phyloP scores from a whole-genome alignment of 2,329 filamentous ascomycete species.

The Myotisia sp. region DNA sequence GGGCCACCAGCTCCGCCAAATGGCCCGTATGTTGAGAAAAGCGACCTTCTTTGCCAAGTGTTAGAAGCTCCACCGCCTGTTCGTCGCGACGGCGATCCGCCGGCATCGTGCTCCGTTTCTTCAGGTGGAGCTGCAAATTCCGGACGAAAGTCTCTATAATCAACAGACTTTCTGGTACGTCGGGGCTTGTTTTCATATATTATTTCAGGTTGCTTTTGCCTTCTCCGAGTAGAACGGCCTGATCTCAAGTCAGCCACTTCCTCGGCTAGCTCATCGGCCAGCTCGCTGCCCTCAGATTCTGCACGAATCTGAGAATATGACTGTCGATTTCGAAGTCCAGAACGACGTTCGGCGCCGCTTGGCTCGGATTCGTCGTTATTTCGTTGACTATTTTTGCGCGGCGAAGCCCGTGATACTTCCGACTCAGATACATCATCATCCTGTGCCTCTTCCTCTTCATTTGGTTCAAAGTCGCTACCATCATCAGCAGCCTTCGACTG shows the following conservation, averaged over 20 bases:
- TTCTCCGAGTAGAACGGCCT: slow-evolving; percentile 25
- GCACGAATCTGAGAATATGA: slow-evolving; percentile 34
- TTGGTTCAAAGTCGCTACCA: slow-evolving; percentile 51
- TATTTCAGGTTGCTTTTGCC: slow-evolving; percentile 23
- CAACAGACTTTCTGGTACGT: slow-evolving; percentile 50
- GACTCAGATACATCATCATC: slow-evolving; percentile 42
- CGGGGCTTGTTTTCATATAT: slow-evolving; percentile 35
- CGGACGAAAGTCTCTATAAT: slow-evolving; percentile 75
- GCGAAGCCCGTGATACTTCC: slow-evolving; percentile 31
- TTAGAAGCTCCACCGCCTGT: slow-evolving; percentile 46
- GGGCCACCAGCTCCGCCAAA: slow-evolving; percentile 74
- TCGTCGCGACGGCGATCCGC: slow-evolving; percentile 54
- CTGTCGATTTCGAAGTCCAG: slow-evolving; percentile 36
- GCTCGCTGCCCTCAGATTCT: slow-evolving; percentile 40
- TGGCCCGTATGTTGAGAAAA: slow-evolving; percentile 83
- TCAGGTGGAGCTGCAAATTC: slow-evolving; percentile 58
- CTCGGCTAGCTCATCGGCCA: slow-evolving; percentile 45
- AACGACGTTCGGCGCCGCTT: slow-evolving; percentile 33
- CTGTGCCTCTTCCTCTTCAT: slow-evolving; percentile 35
- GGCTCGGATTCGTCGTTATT: slow-evolving; percentile 31
- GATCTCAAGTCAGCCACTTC: slow-evolving; percentile 28
- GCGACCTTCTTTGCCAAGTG: slow-evolving; percentile 60
- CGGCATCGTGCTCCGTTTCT: slow-evolving; percentile 53
- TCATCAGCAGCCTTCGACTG: slow-evolving; percentile 36
- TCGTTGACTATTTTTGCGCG: slow-evolving; percentile 31